phyloP scores from a whole-genome alignment of 208 protist species.

The Leishmania guyanensis region DNA sequence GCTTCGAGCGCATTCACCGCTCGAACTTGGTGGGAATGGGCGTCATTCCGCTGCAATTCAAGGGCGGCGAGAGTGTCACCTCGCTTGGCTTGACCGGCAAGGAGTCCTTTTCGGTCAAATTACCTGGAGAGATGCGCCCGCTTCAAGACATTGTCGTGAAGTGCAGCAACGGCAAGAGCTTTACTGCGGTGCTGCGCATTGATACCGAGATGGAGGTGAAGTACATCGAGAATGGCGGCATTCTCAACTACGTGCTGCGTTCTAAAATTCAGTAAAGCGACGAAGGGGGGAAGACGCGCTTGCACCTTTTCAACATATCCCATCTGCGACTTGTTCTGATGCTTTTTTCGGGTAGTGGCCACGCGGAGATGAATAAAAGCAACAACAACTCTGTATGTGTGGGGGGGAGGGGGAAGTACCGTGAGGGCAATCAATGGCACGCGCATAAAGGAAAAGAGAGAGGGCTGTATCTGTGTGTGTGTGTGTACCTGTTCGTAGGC shows the following conservation, averaged over 20 bases:
- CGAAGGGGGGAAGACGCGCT: background rate
- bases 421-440: background rate
- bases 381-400: too few relatives aligned
- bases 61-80: slow-evolving; percentile 80
- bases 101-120: slow-evolving; percentile 91
- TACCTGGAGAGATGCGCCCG: slow-evolving; percentile 80
- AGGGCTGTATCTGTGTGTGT: background rate
- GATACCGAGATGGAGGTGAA: slow-evolving; percentile 95
- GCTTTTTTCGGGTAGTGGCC: too few relatives aligned
- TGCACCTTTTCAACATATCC: too few relatives aligned
- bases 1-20: slow-evolving; percentile 96
- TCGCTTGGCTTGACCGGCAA: slow-evolving; percentile 92
- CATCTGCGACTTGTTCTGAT: background rate
- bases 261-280: slow-evolving; percentile 25
- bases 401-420: background rate
- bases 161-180: slow-evolving; percentile 84
- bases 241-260: slow-evolving; percentile 94
- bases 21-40: slow-evolving; percentile 96
- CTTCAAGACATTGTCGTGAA: slow-evolving; percentile 88
- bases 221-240: slow-evolving; percentile 94
- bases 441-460: background rate
- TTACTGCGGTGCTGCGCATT: slow-evolving; percentile 91
- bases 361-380: background rate
- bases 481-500: background rate
- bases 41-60: slow-evolving; percentile 96